A percentile compares a stretch with the other conserved stretches of the same genome.
phyloP scores from a whole-genome alignment of 495 filamentous ascomycete species.

The Hypomontagnella monticulosa region DNA sequence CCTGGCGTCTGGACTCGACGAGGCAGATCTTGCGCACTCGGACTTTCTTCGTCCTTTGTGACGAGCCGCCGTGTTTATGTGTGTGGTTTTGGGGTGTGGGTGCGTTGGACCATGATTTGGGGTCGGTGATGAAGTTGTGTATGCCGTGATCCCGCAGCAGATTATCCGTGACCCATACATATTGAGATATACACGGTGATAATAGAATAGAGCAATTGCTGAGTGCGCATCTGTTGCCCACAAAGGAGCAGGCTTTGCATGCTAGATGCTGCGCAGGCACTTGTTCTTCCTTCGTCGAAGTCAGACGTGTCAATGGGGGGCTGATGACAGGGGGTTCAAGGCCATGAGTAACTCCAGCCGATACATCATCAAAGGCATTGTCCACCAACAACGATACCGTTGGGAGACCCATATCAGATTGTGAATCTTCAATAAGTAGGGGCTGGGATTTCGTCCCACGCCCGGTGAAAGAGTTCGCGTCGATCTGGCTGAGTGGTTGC shows the following conservation, averaged over 20 bases:
- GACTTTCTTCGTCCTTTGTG: conserved; percentile 44
- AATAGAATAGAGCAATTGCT: conserved; percentile 54
- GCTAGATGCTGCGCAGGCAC: neutral
- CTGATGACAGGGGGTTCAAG: too few relatives aligned
- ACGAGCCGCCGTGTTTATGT: conserved; percentile 37
- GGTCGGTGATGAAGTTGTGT: conserved; percentile 43
- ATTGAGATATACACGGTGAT: conserved; percentile 55
- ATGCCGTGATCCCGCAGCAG: conserved; percentile 55
- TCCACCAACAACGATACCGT: neutral
- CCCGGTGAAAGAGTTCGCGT: conserved; percentile 23
- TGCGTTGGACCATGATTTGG: conserved; percentile 44
- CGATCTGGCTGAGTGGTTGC: conserved; percentile 39
- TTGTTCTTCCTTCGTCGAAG: neutral
- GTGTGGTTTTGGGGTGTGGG: conserved; percentile 8
- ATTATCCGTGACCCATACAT: conserved; percentile 54
- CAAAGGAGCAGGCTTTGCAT: conserved; percentile 25
- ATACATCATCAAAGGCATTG: neutral
- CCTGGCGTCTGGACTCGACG: conserved; percentile 52
- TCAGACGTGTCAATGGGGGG: too few relatives aligned
- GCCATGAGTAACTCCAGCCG: too few relatives aligned
- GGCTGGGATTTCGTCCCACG: neutral
- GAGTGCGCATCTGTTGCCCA: conserved; percentile 45
- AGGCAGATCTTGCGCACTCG: conserved; percentile 54
- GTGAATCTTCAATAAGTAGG: neutral
- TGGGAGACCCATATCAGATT: neutral